phyloP scores from a whole-genome alignment of 176 grass and related monocot species.

The Thalia dealbata region DNA sequence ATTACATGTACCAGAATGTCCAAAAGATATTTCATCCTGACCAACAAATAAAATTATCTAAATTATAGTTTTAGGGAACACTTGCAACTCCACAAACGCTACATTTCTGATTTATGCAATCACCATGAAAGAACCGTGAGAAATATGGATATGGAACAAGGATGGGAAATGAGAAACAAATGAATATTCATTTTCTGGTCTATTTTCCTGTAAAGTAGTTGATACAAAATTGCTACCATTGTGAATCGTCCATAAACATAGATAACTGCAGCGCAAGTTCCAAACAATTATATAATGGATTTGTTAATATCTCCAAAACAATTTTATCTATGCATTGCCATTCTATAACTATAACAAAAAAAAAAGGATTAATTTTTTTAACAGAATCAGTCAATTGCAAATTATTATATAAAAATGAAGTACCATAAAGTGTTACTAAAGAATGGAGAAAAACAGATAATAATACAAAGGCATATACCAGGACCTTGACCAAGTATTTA shows the following conservation, averaged over 20 bases:
- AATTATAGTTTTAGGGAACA: not conserved
- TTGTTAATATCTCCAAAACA: not conserved
- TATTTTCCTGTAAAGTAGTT: not conserved
- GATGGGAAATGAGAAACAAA: not conserved
- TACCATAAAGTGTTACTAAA: not conserved
- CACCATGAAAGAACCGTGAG: not conserved
- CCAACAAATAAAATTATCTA: slow-evolving; percentile 5
- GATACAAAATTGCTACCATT: not conserved
- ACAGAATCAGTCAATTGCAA: too few species aligned
- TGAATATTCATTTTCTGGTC: not conserved
- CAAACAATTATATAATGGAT: not conserved
- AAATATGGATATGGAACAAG: not conserved
- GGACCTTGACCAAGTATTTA: not conserved
- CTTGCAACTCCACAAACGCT: not conserved
- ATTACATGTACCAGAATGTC: slow-evolving; percentile 29
- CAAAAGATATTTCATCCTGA: slow-evolving; percentile 50
- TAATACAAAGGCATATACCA: not conserved
- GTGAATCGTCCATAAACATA: not conserved
- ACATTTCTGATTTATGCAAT: not conserved
- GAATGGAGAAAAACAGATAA: not conserved
- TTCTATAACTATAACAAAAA: not conserved
- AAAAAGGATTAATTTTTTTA: not conserved
- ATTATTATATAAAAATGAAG: not conserved
- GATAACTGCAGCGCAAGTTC: not conserved
- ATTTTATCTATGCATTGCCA: not conserved